A percentile compares a stretch with the other conserved stretches of the same genome.
Evolutionary conservation across 1,139 yeast species (phyloP).

Genomic region (Scheffersomyces quercinus): DNA sequence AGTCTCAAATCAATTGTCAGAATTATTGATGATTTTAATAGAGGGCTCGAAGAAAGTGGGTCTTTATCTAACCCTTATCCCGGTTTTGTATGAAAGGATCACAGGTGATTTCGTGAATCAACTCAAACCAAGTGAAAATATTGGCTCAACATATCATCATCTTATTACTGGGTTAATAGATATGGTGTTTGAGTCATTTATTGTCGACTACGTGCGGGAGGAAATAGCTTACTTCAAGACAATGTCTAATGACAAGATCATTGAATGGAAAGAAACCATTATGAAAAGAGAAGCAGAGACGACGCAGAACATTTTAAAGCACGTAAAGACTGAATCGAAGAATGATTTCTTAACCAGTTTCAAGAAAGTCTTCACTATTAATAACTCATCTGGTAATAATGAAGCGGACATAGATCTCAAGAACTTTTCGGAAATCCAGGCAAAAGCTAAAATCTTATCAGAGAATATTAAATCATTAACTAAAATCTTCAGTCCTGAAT

Average conservation of each 20-base stretch:
- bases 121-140: constrained; percentile 30
- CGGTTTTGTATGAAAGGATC: constrained; percentile 32
- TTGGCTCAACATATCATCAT: constrained; percentile 33
- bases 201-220: constrained; percentile 52
- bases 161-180: constrained; percentile 45
- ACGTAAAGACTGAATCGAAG: constrained; percentile 43
- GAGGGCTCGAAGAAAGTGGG: constrained; percentile 29
- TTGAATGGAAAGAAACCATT: constrained; percentile 36
- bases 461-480: constrained; percentile 45
- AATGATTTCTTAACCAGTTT: constrained; percentile 57
- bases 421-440: constrained; percentile 41
- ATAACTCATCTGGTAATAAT: constrained; percentile 19
- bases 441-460: constrained; percentile 44
- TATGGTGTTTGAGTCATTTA: constrained; percentile 47
- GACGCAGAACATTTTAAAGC: constrained; percentile 37
- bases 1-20: constrained; percentile 42
- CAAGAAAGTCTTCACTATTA: constrained; percentile 58
- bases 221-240: constrained; percentile 35
- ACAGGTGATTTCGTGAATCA: constrained; percentile 24
- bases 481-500: constrained; percentile 41
- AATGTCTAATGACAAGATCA: constrained; percentile 26
- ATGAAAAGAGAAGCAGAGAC: constrained; percentile 44
- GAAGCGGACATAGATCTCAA: constrained; percentile 17
- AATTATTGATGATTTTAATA: constrained; percentile 31
- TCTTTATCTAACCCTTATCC: constrained; percentile 31